phyloP scores from a whole-genome alignment of 2,329 filamentous ascomycete species.

The Paracorniculantispora psalliotae region DNA sequence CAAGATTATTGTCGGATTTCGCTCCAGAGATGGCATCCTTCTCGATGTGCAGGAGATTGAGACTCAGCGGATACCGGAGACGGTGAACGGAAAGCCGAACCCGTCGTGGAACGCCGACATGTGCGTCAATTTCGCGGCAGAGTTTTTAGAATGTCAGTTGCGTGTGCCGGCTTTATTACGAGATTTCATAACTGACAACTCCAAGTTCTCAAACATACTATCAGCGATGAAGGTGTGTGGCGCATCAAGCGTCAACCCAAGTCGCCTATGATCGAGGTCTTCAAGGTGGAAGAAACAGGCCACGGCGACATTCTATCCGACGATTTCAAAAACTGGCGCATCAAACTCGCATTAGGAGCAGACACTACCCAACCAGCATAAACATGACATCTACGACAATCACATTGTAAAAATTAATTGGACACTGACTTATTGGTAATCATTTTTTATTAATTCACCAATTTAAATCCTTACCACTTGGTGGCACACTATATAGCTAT shows the following conservation, averaged over 20 bases:
- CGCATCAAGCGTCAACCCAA: constrained; percentile 64
- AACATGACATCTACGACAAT: neutral
- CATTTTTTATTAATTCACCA: neutral
- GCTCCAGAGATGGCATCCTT: constrained; percentile 67
- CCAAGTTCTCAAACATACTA: constrained; percentile 57
- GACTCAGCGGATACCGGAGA: constrained; percentile 72
- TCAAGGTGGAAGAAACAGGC: constrained; percentile 66
- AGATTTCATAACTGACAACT: constrained; percentile 21
- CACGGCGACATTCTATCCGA: constrained; percentile 72
- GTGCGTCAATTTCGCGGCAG: constrained; percentile 84
- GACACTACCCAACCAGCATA: neutral
- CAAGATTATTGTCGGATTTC: constrained; percentile 86
- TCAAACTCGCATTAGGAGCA: constrained; percentile 42
- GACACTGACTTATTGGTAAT: neutral
- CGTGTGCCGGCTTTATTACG: too few relatives aligned
- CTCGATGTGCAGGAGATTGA: constrained; percentile 70
- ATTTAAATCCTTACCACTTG: constrained; percentile 12
- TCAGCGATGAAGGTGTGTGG: constrained; percentile 73
- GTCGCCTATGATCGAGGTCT: constrained; percentile 65
- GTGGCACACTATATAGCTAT: constrained; percentile 18
- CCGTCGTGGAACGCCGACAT: constrained; percentile 84
- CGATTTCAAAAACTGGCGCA: constrained; percentile 72
- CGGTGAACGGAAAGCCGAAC: constrained; percentile 61
- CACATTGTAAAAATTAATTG: neutral
- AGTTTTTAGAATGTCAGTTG: constrained; percentile 72